These are phyloP conservation scores for Acorus calamus DNA, from an alignment of 106 monocot species.

Conservation along the genomic window DNA sequence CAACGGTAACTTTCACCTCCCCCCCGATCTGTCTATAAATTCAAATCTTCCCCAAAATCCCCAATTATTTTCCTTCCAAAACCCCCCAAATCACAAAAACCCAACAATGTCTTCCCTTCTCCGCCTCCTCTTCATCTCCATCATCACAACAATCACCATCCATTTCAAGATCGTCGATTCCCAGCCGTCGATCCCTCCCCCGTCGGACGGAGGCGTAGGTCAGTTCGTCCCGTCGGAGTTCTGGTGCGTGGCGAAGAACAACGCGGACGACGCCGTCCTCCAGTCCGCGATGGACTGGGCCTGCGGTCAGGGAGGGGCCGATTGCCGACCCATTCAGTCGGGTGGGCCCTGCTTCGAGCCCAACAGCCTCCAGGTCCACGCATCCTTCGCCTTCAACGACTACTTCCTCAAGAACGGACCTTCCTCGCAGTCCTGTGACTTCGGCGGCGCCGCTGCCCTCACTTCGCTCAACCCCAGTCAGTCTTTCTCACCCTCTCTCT, in stretches of 20 bases:
- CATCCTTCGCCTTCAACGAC: slow-evolving; percentile 85
- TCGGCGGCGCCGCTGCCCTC: slow-evolving; percentile 64
- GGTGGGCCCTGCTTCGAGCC: slow-evolving; percentile 72
- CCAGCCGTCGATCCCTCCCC: too few species aligned
- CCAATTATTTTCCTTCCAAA: too few species aligned
- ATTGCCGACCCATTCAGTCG: slow-evolving; percentile 58
- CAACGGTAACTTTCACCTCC: too few species aligned
- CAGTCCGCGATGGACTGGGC: slow-evolving; percentile 58
- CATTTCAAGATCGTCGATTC: too few species aligned
- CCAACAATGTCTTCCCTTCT: too few species aligned
- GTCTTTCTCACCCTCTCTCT: slow-evolving; percentile 3
- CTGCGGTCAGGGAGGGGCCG: slow-evolving; percentile 38
- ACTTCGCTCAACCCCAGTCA: slow-evolving; percentile 52
- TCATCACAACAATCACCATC: too few species aligned
- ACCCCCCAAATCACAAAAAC: too few species aligned
- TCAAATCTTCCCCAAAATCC: too few species aligned
- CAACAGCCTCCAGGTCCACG: slow-evolving; percentile 68
- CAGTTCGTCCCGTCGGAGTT: slow-evolving; percentile 14
- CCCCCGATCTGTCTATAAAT: too few species aligned
- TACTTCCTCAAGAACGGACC: slow-evolving; percentile 39
- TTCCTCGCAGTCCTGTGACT: slow-evolving; percentile 65
- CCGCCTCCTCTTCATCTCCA: too few species aligned
- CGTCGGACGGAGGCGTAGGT: too few species aligned
- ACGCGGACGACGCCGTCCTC: slow-evolving; percentile 7
- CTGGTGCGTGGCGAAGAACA: slow-evolving; percentile 39